A percentile compares a stretch with the other conserved stretches of the same genome.
Conservation (phyloP, 495 filamentous ascomycete species). For the Neurospora sp. region DNA sequence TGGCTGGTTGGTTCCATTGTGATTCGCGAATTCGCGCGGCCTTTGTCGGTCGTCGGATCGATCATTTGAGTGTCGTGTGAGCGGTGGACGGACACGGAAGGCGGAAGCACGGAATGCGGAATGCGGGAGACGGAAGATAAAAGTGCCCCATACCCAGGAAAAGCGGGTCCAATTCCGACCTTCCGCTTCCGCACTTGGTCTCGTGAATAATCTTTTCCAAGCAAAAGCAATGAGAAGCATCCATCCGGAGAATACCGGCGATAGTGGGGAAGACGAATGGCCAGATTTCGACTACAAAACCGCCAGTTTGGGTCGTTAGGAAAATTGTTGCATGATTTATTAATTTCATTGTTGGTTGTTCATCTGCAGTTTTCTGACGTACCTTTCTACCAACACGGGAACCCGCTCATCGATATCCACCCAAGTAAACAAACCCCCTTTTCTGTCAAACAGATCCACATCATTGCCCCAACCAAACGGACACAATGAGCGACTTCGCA, state of each 20-base stretch:
- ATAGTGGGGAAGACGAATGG: background rate
- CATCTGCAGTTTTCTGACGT: background rate
- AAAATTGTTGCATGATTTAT: background rate
- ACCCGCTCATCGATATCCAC: background rate
- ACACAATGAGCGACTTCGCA: background rate
- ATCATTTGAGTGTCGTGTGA: background rate
- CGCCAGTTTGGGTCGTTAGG: background rate
- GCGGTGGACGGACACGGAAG: background rate
- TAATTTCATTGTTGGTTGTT: background rate
- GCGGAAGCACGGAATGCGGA: constrained; percentile 6
- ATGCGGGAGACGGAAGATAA: constrained; percentile 5
- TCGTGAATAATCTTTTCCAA: background rate
- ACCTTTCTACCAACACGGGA: background rate
- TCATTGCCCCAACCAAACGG: background rate
- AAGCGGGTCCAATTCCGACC: background rate
- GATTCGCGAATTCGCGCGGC: background rate
- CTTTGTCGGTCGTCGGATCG: background rate
- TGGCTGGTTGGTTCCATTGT: background rate
- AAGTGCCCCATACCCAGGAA: background rate
- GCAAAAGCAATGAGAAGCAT: background rate
- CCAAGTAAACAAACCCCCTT: background rate
- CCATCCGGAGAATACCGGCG: background rate
- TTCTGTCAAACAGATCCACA: background rate
- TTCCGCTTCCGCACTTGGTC: background rate
- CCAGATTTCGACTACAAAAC: background rate